Base-by-base conservation (phyloP, 2,329 filamentous ascomycete species). In the Lomentospora prolificans region DNA sequence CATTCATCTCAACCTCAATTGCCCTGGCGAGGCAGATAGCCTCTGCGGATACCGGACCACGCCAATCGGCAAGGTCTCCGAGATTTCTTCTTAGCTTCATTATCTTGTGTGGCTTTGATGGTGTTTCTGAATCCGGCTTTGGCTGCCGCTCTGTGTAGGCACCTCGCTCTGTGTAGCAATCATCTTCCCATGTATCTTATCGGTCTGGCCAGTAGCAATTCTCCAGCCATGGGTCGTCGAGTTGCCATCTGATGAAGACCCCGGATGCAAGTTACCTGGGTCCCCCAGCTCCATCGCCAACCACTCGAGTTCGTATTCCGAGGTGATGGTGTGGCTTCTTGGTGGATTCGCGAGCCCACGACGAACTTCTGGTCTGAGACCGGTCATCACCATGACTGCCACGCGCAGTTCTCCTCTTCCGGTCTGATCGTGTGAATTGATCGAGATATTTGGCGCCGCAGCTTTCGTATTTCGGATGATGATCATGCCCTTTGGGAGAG, bases 301-400 rank as follows among this genome's bases (percentile, higher is more conserved):
- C 65, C 65, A 67, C 19, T 66, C 64, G 2, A 67, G 57, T 46
- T 67, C 65, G 52, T 60, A 59, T 2, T 55, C 58, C 3, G 53
- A 24, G 2, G 19, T 24, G 19, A 50, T 12, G 14, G 17, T 3
- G 3, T 25, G n/a, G n/a, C 4, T 22, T 24, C 46, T 22, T 9
- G 46, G 46, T 22, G 9, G 9, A 17, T 22, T 50, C 25, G 57
- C 57, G 12, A 66, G 60, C 4, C 53, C 56, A 3, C 64, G 62
- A 19, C 65, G 63, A 36, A 66, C 58, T n/a, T 30, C 58, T 5
- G 62, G 61, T 31, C 66, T 61, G 4, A 65, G 19, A 12, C 48
- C 31, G 8, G 51, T 41, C 51, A 53, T 53, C 10, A 27, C 24
- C 7, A 63, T 1, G 1, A 58, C 61, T 7, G 59, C 60, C 0